phyloP scores from a whole-genome alignment of 495 filamentous ascomycete genomes.

The Darksidea phi region DNA sequence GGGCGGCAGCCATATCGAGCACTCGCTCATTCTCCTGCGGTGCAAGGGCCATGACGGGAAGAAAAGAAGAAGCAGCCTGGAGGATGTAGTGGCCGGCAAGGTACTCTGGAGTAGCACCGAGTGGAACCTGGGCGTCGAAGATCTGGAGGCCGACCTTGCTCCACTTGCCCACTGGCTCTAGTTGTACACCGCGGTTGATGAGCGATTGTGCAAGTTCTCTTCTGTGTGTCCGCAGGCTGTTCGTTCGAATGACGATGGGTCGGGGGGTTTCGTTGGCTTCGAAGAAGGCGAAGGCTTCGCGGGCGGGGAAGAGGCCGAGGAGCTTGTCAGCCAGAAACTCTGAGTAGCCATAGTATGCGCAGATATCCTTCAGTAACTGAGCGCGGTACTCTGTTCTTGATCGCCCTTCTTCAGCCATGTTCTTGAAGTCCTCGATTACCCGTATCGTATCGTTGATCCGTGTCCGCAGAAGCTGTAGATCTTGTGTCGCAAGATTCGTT shows the following conservation, averaged over 20 bases:
- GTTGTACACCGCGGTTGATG: constrained; percentile 93
- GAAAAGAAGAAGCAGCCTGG: constrained; percentile 93
- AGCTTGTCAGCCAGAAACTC: constrained; percentile 82
- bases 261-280: constrained; percentile 94
- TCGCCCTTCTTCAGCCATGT: constrained; percentile 69
- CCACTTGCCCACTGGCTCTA: constrained; percentile 98
- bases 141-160: constrained; percentile 95
- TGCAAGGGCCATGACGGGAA: constrained; percentile 94
- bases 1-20: constrained; percentile 95
- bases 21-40: constrained; percentile 90
- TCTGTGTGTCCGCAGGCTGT: constrained; percentile 89
- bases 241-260: constrained; percentile 86
- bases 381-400: constrained; percentile 83
- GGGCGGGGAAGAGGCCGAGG: constrained; percentile 83
- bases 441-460: constrained; percentile 92
- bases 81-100: constrained; percentile 96
- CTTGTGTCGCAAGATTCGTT: constrained; percentile 66
- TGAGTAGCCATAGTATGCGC: constrained; percentile 89
- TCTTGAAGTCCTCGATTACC: constrained; percentile 82
- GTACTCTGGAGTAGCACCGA: constrained; percentile 98
- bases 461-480: constrained; percentile 83
- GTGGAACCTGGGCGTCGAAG: constrained; percentile 87
- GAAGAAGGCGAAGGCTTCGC: constrained; percentile 97
- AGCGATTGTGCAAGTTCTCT: constrained; percentile 88
- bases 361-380: constrained; percentile 86